These are phyloP conservation scores for Rhizophagus sp. DNA, from an alignment of 192 early-diverging fungal genomes.

Conservation along the genomic window DNA sequence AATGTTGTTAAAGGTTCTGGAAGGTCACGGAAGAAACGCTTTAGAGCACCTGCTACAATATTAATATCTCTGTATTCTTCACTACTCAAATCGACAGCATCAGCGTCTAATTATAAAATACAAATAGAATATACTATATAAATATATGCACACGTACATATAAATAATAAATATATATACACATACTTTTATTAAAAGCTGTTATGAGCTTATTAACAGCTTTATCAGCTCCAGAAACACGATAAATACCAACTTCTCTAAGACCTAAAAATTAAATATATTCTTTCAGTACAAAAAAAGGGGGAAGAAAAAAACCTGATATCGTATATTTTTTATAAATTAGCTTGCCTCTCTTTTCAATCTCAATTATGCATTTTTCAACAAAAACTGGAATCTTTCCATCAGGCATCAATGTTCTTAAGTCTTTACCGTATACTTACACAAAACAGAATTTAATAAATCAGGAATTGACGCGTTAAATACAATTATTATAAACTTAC, in stretches of 20 bases:
- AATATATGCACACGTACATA: no score
- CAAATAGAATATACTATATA: not conserved
- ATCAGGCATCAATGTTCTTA: conserved; percentile 60
- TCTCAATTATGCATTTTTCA: conserved; percentile 70
- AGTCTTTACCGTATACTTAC: conserved; percentile 62
- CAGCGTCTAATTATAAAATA: conserved; percentile 19
- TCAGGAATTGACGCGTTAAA: not conserved
- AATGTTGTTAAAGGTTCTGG: conserved; percentile 92
- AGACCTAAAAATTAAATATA: conserved; percentile 40
- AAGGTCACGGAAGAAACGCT: conserved; percentile 91
- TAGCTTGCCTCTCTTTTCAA: conserved; percentile 58
- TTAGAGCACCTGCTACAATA: conserved; percentile 85
- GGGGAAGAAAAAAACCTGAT: not conserved
- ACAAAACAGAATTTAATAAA: not conserved
- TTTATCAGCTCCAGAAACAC: conserved; percentile 66
- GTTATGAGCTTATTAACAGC: conserved; percentile 60
- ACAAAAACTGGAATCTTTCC: conserved; percentile 59
- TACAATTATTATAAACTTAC: conserved; percentile 21
- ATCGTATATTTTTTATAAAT: not conserved
- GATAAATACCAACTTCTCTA: conserved; percentile 75
- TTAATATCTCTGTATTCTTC: conserved; percentile 75
- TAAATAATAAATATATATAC: not conserved
- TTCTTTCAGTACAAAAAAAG: not conserved
- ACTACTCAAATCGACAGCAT: conserved; percentile 56
- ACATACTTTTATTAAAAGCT: conserved; percentile 61